phyloP scores from a whole-genome alignment of 2,329 filamentous ascomycete species.

The Fusarium staphyleae region DNA sequence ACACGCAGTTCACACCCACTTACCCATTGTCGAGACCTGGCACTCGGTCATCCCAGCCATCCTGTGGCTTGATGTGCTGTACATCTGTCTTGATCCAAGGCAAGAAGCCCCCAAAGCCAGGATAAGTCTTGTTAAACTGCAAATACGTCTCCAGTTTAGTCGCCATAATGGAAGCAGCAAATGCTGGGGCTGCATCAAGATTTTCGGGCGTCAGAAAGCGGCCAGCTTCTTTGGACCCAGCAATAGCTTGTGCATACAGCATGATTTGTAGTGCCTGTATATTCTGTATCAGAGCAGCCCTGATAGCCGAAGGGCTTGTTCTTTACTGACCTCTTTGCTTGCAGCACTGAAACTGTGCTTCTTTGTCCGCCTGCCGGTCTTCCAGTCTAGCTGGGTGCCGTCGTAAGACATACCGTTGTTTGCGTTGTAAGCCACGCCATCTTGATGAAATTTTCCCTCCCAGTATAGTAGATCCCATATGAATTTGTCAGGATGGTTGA shows the following conservation, averaged over 20 bases:
- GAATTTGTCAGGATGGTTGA: conserved; percentile 44
- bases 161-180: conserved; percentile 49
- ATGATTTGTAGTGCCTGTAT: conserved; percentile 52
- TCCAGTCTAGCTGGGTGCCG: conserved; percentile 49
- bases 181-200: conserved; percentile 41
- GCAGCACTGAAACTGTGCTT: conserved; percentile 52
- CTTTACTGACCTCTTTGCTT: conserved; percentile 44
- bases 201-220: conserved; percentile 48
- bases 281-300: neutral
- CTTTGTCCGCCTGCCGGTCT: conserved; percentile 45
- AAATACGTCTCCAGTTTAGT: conserved; percentile 50
- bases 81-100: conserved; percentile 48
- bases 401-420: conserved; percentile 53
- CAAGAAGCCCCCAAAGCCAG: conserved; percentile 51
- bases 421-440: conserved; percentile 50
- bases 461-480: conserved; percentile 50
- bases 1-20: neutral
- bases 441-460: conserved; percentile 54
- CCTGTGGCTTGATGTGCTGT: conserved; percentile 44
- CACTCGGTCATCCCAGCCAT: conserved; percentile 50
- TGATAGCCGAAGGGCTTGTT: neutral
- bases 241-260: conserved; percentile 51
- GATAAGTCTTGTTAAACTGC: conserved; percentile 50
- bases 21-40: conserved; percentile 53
- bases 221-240: conserved; percentile 48